phyloP scores from a whole-genome alignment of 2,329 filamentous ascomycete genomes.

The Trichoderma pleuroti region DNA sequence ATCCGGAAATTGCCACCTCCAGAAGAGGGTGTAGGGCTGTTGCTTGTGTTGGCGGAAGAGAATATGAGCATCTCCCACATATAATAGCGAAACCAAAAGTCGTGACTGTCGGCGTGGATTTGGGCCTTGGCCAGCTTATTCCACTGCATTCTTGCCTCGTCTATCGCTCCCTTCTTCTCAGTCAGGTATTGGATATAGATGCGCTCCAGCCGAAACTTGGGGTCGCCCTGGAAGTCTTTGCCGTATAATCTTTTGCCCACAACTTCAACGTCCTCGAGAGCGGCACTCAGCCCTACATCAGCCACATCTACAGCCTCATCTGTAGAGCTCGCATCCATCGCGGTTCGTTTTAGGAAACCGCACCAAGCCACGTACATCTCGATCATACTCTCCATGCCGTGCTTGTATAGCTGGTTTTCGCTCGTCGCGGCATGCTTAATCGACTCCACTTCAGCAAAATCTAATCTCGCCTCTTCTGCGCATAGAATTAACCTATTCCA shows the following conservation, averaged over 20 bases:
- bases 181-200: conserved; percentile 91
- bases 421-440: conserved; percentile 92
- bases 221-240: conserved; percentile 75
- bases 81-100: conserved; percentile 94
- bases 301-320: conserved; percentile 87
- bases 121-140: conserved; percentile 62
- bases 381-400: conserved; percentile 82
- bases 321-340: conserved; percentile 68
- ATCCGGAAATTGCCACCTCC: conserved; percentile 50
- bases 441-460: conserved; percentile 76
- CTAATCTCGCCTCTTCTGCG: conserved; percentile 71
- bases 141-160: conserved; percentile 76
- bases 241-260: conserved; percentile 74
- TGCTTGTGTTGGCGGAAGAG: conserved; percentile 42
- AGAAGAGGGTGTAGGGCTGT: conserved; percentile 49
- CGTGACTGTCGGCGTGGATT: conserved; percentile 71
- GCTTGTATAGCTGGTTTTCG: conserved; percentile 76
- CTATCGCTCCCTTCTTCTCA: conserved; percentile 73
- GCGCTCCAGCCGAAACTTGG: conserved; percentile 80
- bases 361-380: conserved; percentile 95
- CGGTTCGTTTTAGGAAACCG: conserved; percentile 81
- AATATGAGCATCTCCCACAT: conserved; percentile 79
- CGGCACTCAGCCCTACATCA: conserved; percentile 81
- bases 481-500: conserved; percentile 88
- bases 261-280: conserved; percentile 79